Conservation (phyloP, 1,284 basidiomycete species). For the Pseudozyma sp. region DNA sequence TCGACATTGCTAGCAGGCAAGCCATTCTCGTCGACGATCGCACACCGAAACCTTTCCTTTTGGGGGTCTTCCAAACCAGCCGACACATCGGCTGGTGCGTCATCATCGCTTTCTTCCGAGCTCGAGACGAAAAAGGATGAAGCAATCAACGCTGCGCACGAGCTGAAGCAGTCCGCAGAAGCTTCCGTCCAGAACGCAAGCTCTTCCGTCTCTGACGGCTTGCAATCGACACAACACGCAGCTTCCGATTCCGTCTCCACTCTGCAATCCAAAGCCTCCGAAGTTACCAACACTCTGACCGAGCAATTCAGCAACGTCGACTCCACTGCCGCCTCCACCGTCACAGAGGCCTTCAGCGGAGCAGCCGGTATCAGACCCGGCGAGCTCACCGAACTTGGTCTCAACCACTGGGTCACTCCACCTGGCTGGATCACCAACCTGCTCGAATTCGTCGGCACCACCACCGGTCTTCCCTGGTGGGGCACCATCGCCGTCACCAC, state of each 20-base stretch:
- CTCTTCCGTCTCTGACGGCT: constrained; percentile 8
- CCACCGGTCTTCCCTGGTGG: constrained; percentile 73
- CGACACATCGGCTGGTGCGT: neutral
- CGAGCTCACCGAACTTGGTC: constrained; percentile 81
- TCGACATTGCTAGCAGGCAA: constrained; percentile 25
- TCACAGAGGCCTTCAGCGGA: constrained; percentile 37
- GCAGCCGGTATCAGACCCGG: constrained; percentile 75
- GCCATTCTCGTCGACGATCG: constrained; percentile 25
- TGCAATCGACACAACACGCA: constrained; percentile 10
- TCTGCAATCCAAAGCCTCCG: constrained; percentile 19
- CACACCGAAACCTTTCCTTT: constrained; percentile 21
- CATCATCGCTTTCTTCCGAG: constrained; percentile 10
- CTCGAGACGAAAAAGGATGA: constrained; percentile 19
- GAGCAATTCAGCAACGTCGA: constrained; percentile 36
- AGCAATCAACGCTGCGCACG: constrained; percentile 5
- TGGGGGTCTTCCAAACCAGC: constrained; percentile 22
- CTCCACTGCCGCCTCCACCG: constrained; percentile 31
- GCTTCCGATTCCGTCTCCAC: constrained; percentile 28
- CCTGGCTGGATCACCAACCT: constrained; percentile 74
- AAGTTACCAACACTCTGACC: constrained; percentile 13
- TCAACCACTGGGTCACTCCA: constrained; percentile 73
- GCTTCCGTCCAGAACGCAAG: constrained; percentile 12
- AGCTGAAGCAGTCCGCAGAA: constrained; percentile 15
- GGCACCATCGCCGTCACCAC: constrained; percentile 77
- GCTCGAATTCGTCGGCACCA: constrained; percentile 80